Conservation (phyloP, 2,329 filamentous ascomycete genomes). For the Alternaria atra region DNA sequence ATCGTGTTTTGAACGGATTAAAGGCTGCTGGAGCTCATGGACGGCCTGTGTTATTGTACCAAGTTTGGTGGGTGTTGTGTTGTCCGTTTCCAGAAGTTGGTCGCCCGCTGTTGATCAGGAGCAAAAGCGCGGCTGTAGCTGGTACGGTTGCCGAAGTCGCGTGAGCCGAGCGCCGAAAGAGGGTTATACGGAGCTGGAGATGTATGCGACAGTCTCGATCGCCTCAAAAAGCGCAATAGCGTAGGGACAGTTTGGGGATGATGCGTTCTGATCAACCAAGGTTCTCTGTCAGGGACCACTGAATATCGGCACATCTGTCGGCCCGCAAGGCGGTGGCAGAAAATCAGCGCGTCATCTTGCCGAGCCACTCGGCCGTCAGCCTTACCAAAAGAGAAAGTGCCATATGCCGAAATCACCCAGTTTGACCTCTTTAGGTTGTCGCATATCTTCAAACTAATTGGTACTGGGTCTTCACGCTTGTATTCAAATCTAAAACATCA, state of each 20-base stretch:
- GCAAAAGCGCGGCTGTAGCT: constrained; percentile 37
- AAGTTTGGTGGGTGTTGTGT: constrained; percentile 22
- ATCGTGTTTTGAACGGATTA: constrained; percentile 16
- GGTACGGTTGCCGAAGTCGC: constrained; percentile 21
- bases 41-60: constrained; percentile 20
- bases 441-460: neutral
- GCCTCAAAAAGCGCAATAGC: constrained; percentile 23
- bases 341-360: constrained; percentile 22
- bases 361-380: constrained; percentile 2
- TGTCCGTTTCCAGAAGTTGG: constrained; percentile 24
- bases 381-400: neutral
- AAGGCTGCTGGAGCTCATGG: constrained; percentile 29
- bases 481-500: neutral
- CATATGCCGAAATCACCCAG: neutral
- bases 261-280: constrained; percentile 23
- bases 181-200: constrained; percentile 16
- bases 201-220: constrained; percentile 30
- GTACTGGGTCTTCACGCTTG: neutral
- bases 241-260: constrained; percentile 19
- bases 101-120: constrained; percentile 36
- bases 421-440: neutral
- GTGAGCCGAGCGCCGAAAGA: constrained; percentile 23
- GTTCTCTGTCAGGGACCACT: constrained; percentile 24
- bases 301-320: constrained; percentile 13
- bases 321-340: constrained; percentile 25